A percentile compares a stretch with the other conserved stretches of the same genome.
Evolutionary conservation across 306 rosid genomes (phyloP).

Genomic region (Gillenia trifoliata): DNA sequence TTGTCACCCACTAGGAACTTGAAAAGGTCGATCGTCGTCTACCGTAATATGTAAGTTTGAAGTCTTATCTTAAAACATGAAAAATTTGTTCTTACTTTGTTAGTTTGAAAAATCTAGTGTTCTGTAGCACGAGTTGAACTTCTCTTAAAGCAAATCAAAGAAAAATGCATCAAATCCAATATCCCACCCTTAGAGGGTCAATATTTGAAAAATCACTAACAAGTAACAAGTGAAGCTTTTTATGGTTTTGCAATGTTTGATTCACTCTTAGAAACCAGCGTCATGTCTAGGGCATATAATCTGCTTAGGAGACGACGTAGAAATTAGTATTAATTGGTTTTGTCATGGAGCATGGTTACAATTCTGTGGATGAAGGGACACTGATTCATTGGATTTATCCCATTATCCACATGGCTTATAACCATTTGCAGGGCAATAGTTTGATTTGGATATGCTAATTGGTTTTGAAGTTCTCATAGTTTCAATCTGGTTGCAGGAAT

Average conservation of each 20-base stretch:
- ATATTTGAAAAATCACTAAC: not conserved
- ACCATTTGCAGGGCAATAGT: not conserved
- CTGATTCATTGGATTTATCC: not conserved
- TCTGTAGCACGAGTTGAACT: not conserved
- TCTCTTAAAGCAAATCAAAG: not conserved
- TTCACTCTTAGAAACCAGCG: no score
- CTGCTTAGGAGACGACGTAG: no score
- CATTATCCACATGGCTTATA: slow-evolving; percentile 7
- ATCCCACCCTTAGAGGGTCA: not conserved
- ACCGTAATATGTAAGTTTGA: not conserved
- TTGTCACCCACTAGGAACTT: not conserved
- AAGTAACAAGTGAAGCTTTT: no score
- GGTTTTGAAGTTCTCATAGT: slow-evolving; percentile 16
- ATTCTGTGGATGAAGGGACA: no score
- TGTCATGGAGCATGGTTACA: no score
- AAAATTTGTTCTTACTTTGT: no score
- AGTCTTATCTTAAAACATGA: no score
- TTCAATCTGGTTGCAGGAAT: slow-evolving; percentile 53
- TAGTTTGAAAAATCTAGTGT: no score
- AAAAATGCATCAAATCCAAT: not conserved
- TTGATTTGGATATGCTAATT: slow-evolving; percentile 16
- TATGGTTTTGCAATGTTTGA: no score
- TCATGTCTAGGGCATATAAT: no score
- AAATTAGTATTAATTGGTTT: no score
- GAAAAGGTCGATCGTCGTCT: not conserved